Conservation (phyloP, 148 eudicot genomes). For the Dysphania ambrosioides region DNA sequence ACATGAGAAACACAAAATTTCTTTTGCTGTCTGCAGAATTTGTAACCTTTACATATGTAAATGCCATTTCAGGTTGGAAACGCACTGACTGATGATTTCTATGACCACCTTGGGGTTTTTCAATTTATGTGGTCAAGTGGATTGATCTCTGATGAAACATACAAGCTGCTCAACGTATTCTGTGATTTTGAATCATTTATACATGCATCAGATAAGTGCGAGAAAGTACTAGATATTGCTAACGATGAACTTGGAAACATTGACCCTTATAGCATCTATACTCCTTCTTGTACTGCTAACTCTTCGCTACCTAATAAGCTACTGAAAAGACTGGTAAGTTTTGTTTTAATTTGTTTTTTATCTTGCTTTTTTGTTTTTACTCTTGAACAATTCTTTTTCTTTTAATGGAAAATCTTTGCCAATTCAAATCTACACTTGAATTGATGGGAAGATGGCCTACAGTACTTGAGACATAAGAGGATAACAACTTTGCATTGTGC, state of each 20-base stretch:
- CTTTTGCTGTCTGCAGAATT: conserved; percentile 1
- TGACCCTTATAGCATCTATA: conserved; percentile 87
- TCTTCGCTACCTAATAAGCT: conserved; percentile 39
- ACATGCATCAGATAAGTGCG: conserved; percentile 54
- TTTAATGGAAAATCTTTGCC: no score
- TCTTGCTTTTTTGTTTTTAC: conserved; percentile 7
- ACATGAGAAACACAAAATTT: background rate
- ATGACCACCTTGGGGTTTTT: conserved; percentile 76
- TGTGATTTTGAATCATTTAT: conserved; percentile 67
- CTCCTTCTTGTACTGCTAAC: conserved; percentile 82
- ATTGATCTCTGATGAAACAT: conserved; percentile 86
- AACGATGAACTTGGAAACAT: conserved; percentile 68
- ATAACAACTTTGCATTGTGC: background rate
- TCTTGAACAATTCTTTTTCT: no score
- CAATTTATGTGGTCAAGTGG: conserved; percentile 96
- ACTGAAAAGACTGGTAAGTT: conserved; percentile 45
- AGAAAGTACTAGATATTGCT: conserved; percentile 50
- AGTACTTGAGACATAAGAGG: background rate
- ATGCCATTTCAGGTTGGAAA: conserved; percentile 74
- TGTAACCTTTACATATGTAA: conserved; percentile 6
- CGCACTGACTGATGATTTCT: conserved; percentile 78
- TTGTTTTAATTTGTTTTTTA: background rate
- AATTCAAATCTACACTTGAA: background rate
- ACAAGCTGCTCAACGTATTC: conserved; percentile 55
- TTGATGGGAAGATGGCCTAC: background rate